Base-by-base conservation (phyloP, 441 rosid genomes). In the Cnidoscolus chayamansa region DNA sequence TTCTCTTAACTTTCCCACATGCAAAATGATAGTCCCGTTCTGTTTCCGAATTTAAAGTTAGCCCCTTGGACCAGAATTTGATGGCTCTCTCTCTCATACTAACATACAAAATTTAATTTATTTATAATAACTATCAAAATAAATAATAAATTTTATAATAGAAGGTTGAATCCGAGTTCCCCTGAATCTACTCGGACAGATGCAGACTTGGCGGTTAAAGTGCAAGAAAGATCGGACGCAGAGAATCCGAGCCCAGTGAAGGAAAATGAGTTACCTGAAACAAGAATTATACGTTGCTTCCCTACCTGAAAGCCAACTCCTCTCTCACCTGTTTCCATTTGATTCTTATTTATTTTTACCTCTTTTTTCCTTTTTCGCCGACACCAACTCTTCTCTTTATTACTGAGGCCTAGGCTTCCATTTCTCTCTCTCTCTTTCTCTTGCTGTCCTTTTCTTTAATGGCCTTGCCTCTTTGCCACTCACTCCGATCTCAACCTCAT, bases 401-500 rank as follows among this genome's bases (percentile, higher is more conserved):
- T 47, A 75, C 86, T 82, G 7, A 40, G 45, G 45, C 45, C 79
- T 59, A 84, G 87, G 84, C 86, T 85, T 80, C 79, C 79, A 90
- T 80, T 84, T 89, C 89, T 80, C 74, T 73, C 82, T 54, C 72
- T 20, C 74, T 25, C 25, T 25, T 25, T 25, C 25, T 25, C 25
- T 56, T 11, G 30, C 37, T 68, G 37, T 19, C 54, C n/a, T 60
- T 31, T 30, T 83, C 76, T 82, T 84, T 81, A 85, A 87, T 84
- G 89, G 84, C 83, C 63, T 51, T 80, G 79, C 58, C 56, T 79
- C 74, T 78, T 25, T 50, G 57, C 72, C 63, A 74, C 81, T 68
- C 66, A 19, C 71, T 74, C 65, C 78, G 63, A 69, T 63, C 79
- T 71, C 79, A 71, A 31, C 78, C 63, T 63, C 70, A 48, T 45